Conservation (phyloP, 2,329 filamentous ascomycete genomes). For the Arachnopeziza araneosa region DNA sequence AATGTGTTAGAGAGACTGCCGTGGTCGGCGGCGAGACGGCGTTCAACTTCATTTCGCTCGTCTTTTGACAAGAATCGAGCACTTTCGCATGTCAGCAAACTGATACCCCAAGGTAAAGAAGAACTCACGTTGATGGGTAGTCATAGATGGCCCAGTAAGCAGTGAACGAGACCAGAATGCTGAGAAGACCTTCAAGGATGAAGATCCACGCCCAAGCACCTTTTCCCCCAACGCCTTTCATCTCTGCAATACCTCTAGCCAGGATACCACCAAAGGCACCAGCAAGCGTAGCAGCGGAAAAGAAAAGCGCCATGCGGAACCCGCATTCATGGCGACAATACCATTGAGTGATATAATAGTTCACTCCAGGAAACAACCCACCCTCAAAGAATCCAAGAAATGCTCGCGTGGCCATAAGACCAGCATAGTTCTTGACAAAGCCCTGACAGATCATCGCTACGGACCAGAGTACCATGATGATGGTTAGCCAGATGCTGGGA, state of each 20-base stretch:
- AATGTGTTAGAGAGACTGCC: slow-evolving; percentile 61
- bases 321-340: slow-evolving; percentile 56
- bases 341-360: slow-evolving; percentile 54
- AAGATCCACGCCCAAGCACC: slow-evolving; percentile 77
- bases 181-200: slow-evolving; percentile 56
- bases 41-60: slow-evolving; percentile 54
- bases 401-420: slow-evolving; percentile 47
- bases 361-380: slow-evolving; percentile 57
- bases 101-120: background rate
- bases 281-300: slow-evolving; percentile 47
- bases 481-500: slow-evolving; percentile 57
- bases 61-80: slow-evolving; percentile 42
- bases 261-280: slow-evolving; percentile 49
- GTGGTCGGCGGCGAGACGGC: slow-evolving; percentile 62
- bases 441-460: slow-evolving; percentile 64
- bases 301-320: slow-evolving; percentile 57
- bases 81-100: slow-evolving; percentile 32
- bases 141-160: slow-evolving; percentile 50
- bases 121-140: slow-evolving; percentile 42
- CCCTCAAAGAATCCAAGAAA: slow-evolving; percentile 47
- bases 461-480: slow-evolving; percentile 61
- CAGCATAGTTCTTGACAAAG: slow-evolving; percentile 49
- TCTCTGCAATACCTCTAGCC: slow-evolving; percentile 48
- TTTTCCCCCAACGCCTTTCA: slow-evolving; percentile 49
- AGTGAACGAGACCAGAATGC: slow-evolving; percentile 40